Base-by-base conservation (phyloP, 345 rosid genomes). In the Camelina sativa region DNA sequence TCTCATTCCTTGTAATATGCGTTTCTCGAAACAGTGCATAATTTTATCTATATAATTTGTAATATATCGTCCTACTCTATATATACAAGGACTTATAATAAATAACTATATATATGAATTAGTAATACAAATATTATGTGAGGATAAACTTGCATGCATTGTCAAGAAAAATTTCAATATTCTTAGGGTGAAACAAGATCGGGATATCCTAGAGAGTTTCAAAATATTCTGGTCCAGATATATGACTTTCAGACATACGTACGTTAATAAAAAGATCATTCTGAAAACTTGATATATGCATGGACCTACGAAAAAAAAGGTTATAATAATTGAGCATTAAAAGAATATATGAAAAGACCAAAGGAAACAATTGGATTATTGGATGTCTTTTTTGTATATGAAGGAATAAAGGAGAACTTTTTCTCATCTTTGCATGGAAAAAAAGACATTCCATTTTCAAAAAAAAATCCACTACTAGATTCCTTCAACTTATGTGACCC, bases 301-400 rank as follows among this genome's bases (percentile, higher is more conserved):
- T 30, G 73, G 62, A 43, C 67, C 78, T 59, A 67, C 61, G 34
- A 28, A 50, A 58, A 63, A 37, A 38, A 48, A 67, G 68, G 11
- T 8, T 25, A 25, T 16, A 51, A 67, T 67, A 59, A 67, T 75
- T 60, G 51, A 50, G 78, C 53, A 10, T 60, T 23, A 60, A 41
- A 75, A 67, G 62, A 75, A 75, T 60, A 75, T 60, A 40, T 75
- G 79, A 67, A 75, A 67, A 75, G 73, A 67, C 68, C 79, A 75
- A 75, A 67, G 73, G 55, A 51, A 67, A 53, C 19, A 59, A 52
- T 50, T 75, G 68, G 68, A 75, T 61, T 60, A 60, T 75, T 67
- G 79, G 53, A 75, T 30, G 58, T 44, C 58, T 68, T 69, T 67
- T 43, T 22, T 53, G 71, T 65, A 62, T 53, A 8, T 28, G 51